Percentiles rank a stretch among this genome's conserved stretches.
These are phyloP conservation scores for Colletotrichum trifolii DNA, from an alignment of 2,329 filamentous ascomycete genomes.

Conservation along the genomic window DNA sequence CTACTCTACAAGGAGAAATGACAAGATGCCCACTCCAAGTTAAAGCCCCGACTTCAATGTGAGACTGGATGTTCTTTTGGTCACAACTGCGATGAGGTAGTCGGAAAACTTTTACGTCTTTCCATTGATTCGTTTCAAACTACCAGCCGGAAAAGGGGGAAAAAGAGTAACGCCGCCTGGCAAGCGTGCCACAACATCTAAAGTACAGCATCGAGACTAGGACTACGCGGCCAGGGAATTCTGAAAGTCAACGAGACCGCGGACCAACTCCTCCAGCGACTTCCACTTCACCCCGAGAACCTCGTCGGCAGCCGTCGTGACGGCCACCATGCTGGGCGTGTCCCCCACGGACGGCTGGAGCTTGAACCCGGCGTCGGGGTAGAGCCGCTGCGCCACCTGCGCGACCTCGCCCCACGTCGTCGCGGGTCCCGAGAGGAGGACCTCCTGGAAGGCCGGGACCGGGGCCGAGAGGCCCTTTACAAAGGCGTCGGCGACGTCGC, in stretches of 20 bases:
- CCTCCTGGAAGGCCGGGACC: neutral
- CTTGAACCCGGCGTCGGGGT: neutral
- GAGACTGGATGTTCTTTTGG: too few species aligned
- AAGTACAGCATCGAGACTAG: neutral
- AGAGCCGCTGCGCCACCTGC: neutral
- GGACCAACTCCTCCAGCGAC: conserved; percentile 1
- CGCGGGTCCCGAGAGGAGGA: conserved; percentile 10
- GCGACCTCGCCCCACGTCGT: neutral
- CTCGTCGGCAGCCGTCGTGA: conserved; percentile 9
- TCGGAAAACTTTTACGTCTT: too few species aligned
- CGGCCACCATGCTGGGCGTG: neutral
- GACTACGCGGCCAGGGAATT: neutral
- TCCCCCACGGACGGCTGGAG: neutral
- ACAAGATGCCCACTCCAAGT: too few species aligned
- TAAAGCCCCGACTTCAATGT: too few species aligned
- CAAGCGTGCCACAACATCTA: neutral
- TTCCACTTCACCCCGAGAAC: conserved; percentile 12
- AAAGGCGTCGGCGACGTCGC: conserved; percentile 18
- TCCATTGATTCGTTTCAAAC: too few species aligned
- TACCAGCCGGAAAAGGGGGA: too few species aligned
- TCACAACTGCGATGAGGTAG: too few species aligned
- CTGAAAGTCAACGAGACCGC: neutral
- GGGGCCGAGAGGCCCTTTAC: neutral
- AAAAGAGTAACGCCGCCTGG: too few species aligned
- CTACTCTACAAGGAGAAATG: too few species aligned